Conservation (phyloP, 2,329 filamentous ascomycete genomes). For the Ceratocystis albifundus region DNA sequence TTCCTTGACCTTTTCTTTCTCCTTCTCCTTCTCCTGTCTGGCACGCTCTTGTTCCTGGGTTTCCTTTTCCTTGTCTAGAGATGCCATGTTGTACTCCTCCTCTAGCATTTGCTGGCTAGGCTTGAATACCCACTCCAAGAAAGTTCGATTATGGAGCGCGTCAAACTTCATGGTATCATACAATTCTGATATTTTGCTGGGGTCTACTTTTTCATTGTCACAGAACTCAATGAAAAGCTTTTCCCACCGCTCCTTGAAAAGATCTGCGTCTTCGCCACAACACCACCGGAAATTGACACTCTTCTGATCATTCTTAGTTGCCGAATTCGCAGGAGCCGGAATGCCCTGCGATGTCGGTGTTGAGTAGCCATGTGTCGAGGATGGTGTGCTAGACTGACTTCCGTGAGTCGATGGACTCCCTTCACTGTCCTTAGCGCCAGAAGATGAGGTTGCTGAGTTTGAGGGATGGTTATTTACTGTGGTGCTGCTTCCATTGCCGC, state of each 20-base stretch:
- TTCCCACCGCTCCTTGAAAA: slow-evolving; percentile 96
- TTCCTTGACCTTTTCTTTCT: slow-evolving; percentile 30
- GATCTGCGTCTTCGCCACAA: slow-evolving; percentile 82
- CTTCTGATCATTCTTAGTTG: slow-evolving; percentile 17
- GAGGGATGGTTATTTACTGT: neutral
- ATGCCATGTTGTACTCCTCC: slow-evolving; percentile 46
- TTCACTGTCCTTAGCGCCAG: slow-evolving; percentile 14
- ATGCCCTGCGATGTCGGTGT: slow-evolving; percentile 11
- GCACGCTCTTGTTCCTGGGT: slow-evolving; percentile 28
- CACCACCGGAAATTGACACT: slow-evolving; percentile 58
- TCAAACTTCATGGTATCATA: slow-evolving; percentile 99
- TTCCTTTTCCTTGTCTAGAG: slow-evolving; percentile 26
- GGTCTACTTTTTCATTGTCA: slow-evolving; percentile 94
- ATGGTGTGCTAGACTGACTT: slow-evolving; percentile 31
- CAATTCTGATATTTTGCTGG: slow-evolving; percentile 94
- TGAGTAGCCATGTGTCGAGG: slow-evolving; percentile 11
- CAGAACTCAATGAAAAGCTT: slow-evolving; percentile 96
- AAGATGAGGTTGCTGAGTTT: neutral
- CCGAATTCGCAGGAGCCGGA: neutral
- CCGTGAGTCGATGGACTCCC: slow-evolving; percentile 35
- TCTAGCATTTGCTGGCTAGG: slow-evolving; percentile 68
- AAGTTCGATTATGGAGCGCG: slow-evolving; percentile 88
- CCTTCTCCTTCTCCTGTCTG: slow-evolving; percentile 31
- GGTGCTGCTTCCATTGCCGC: neutral
- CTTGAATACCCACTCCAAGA: slow-evolving; percentile 94